Evolutionary conservation across 768 basidiomycete genomes (phyloP).

Genomic region (Nidularia pulvinata): DNA sequence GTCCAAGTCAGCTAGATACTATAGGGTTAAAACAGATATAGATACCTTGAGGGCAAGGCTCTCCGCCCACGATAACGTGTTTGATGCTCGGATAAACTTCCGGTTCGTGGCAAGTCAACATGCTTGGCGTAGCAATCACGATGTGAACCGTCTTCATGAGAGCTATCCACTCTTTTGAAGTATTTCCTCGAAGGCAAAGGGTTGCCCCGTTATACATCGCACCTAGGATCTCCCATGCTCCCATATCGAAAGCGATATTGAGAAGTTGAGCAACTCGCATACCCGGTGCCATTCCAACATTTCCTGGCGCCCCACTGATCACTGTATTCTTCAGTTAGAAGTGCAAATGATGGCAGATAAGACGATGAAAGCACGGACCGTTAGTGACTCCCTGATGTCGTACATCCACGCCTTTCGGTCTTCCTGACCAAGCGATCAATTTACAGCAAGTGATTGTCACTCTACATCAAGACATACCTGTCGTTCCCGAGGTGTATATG

Average conservation of each 20-base stretch:
- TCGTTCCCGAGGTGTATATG: constrained; percentile 49
- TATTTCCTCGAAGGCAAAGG: constrained; percentile 51
- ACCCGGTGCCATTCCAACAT: constrained; percentile 43
- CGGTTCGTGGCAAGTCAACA: constrained; percentile 47
- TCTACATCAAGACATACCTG: too few species aligned
- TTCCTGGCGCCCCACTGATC: constrained; percentile 38
- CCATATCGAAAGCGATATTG: constrained; percentile 47
- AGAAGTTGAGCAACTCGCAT: constrained; percentile 43
- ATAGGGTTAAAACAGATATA: neutral
- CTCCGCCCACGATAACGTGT: constrained; percentile 49
- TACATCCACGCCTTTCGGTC: constrained; percentile 41
- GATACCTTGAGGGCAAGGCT: constrained; percentile 49
- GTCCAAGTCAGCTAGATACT: neutral
- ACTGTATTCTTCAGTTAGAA: constrained; percentile 24
- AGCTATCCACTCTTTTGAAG: constrained; percentile 45
- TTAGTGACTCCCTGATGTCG: constrained; percentile 33
- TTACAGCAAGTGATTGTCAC: too few species aligned
- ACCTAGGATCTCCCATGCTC: constrained; percentile 50
- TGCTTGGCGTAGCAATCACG: constrained; percentile 53
- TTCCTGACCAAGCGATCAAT: too few species aligned
- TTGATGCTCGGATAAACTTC: constrained; percentile 49
- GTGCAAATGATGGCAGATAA: neutral
- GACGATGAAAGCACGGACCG: constrained; percentile 24
- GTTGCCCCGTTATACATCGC: constrained; percentile 51
- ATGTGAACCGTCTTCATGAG: constrained; percentile 51